Conservation (phyloP, 495 filamentous ascomycete species). For the Aspergillus asperescens region DNA sequence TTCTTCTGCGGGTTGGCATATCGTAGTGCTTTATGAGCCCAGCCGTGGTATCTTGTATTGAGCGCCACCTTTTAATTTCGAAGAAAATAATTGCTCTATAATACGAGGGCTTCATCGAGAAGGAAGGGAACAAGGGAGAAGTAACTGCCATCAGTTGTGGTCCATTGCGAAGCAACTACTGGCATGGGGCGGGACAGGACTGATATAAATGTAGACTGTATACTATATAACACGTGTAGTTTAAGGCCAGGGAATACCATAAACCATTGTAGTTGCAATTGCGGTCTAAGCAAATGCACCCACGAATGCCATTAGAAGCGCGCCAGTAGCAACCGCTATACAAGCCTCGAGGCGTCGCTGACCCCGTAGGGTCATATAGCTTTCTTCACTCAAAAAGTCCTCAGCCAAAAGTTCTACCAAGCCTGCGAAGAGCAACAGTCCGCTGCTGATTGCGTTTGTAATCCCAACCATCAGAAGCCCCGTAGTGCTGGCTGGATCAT, state of each 20-base stretch:
- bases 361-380: slow-evolving; percentile 69
- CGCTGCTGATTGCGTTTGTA: slow-evolving; percentile 87
- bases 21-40: too few species aligned
- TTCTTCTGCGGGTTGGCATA: too few species aligned
- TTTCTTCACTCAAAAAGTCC: slow-evolving; percentile 86
- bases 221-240: slow-evolving; percentile 18
- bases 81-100: too few species aligned
- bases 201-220: slow-evolving; percentile 5
- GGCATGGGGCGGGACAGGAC: too few species aligned
- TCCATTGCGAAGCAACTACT: too few species aligned
- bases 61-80: too few species aligned
- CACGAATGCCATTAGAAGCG: slow-evolving; percentile 77
- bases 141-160: too few species aligned
- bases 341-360: slow-evolving; percentile 68
- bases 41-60: too few species aligned
- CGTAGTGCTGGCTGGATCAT: slow-evolving; percentile 74
- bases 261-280: background rate
- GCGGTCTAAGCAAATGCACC: slow-evolving; percentile 78
- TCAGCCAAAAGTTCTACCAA: slow-evolving; percentile 88
- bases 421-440: slow-evolving; percentile 83
- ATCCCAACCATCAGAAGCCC: slow-evolving; percentile 86
- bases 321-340: slow-evolving; percentile 68
- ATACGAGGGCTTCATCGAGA: too few species aligned
- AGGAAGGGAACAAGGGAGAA: too few species aligned
- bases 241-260: background rate